Base-by-base conservation (phyloP, 805 yeast species). In the Myxozyma sirexii region DNA sequence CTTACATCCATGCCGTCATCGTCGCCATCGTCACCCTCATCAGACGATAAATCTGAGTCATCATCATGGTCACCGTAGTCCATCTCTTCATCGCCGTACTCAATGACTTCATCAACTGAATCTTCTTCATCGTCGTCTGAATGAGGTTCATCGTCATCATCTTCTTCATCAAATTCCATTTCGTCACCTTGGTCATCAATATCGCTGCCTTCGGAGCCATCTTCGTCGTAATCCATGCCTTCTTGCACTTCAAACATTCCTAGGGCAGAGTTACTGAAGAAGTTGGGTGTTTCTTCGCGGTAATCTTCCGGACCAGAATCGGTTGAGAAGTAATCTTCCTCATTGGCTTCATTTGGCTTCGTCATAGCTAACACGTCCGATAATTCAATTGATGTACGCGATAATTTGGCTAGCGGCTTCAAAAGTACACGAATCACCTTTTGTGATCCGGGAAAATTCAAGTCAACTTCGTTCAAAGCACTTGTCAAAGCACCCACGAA, bases 191-290 rank as follows among this genome's bases (percentile, higher is more conserved):
- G 77, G 4, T 78, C 84, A 26, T 79, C 82, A 26, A 77, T 80
- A 42, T 79, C 84, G 27, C 60, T 53, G 6, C 47, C 57, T 19
- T 55, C 68, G n/a, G 57, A 49, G 24, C 77, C 82, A n/a, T 77
- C 83, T 7, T 81, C 85, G 12, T 82, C 87, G 35, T 84, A 87
- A 45, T 82, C 82, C 63, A 84, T 87, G 37, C 82, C 80, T 53
- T 86, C 94, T 35, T 81, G 88, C 41, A 88, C 85, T 67, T 93
- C 97, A 71, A 87, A 93, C 96, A 93, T 92, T 1, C 97, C 97
- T 42, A 93, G 77, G 0, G 97, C 89, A 0, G 97, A 92, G 70
- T 94, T 92, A 41, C 87, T 78, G 73, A 93, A 84, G 69, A 92
- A 77, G 71, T 92, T 92, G 0, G 96, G 91, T 0, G 91, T 83